phyloP scores from a whole-genome alignment of 1,284 basidiomycete genomes.

The Peniophora sp. region DNA sequence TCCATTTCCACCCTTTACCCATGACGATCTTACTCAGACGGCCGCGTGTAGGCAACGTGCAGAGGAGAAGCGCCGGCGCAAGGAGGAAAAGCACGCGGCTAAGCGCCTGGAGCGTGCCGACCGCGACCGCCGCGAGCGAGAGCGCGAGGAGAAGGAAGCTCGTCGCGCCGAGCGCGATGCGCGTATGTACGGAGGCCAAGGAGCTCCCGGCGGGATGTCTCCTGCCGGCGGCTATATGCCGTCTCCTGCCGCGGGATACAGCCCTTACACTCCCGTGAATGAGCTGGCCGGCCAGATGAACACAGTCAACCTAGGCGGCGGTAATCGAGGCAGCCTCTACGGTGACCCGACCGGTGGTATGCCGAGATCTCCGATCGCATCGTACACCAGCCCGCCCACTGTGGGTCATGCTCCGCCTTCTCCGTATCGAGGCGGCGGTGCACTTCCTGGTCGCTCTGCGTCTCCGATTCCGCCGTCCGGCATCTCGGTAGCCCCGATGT shows the following conservation, averaged over 20 bases:
- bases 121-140: conserved; percentile 14
- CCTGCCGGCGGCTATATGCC: conserved; percentile 11
- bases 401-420: conserved; percentile 9
- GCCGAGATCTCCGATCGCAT: conserved; percentile 11
- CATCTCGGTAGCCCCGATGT: conserved; percentile 14
- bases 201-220: conserved; percentile 9
- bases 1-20: not conserved
- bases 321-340: conserved; percentile 15
- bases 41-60: conserved; percentile 19
- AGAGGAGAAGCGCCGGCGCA: conserved; percentile 42
- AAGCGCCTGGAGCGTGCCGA: conserved; percentile 26
- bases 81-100: conserved; percentile 44
- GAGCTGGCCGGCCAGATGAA: conserved; percentile 25
- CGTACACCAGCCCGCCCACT: not conserved
- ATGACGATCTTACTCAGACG: not conserved
- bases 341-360: conserved; percentile 10
- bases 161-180: conserved; percentile 46
- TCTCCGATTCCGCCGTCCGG: conserved; percentile 9
- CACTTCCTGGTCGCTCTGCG: conserved; percentile 3
- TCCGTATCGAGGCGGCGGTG: conserved; percentile 11
- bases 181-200: conserved; percentile 18
- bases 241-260: conserved; percentile 11
- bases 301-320: conserved; percentile 17
- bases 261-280: conserved; percentile 12
- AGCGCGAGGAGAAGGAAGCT: conserved; percentile 19